phyloP scores from a whole-genome alignment of 2,329 filamentous ascomycete species.

The Gaeumannomyces tritici region DNA sequence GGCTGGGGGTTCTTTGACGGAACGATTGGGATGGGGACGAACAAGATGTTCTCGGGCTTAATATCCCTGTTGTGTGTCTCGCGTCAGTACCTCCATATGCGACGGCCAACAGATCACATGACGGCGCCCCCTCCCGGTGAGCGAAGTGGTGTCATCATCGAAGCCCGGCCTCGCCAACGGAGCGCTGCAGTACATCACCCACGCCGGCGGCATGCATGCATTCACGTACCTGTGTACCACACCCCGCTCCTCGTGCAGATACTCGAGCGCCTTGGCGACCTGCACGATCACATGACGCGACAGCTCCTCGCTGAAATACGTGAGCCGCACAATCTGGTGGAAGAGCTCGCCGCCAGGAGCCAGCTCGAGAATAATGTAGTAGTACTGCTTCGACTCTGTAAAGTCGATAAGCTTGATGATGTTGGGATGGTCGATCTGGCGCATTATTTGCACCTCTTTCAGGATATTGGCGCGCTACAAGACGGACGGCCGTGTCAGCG shows the following conservation, averaged over 20 bases:
- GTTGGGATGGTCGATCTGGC: slow-evolving; percentile 90
- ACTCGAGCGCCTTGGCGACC: slow-evolving; percentile 88
- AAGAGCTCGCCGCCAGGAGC: slow-evolving; percentile 94
- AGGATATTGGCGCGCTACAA: slow-evolving; percentile 86
- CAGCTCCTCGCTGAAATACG: slow-evolving; percentile 95
- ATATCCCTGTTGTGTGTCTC: slow-evolving; percentile 65
- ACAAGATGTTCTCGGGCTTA: slow-evolving; percentile 95
- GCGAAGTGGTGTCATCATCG: too few relatives aligned
- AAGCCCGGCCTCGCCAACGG: not conserved
- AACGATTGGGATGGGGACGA: slow-evolving; percentile 75
- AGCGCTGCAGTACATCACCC: not conserved
- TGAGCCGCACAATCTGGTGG: slow-evolving; percentile 95
- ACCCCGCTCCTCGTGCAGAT: slow-evolving; percentile 87
- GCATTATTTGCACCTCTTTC: slow-evolving; percentile 99
- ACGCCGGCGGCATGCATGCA: not conserved
- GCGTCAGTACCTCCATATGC: not conserved
- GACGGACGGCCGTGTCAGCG: slow-evolving; percentile 12
- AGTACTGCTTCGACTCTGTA: slow-evolving; percentile 87
- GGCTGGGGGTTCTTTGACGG: slow-evolving; percentile 75
- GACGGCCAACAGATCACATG: too few relatives aligned
- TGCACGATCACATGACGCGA: slow-evolving; percentile 91
- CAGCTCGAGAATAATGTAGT: slow-evolving; percentile 93
- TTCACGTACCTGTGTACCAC: slow-evolving; percentile 84
- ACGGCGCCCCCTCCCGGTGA: too few relatives aligned
- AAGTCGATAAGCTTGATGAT: slow-evolving; percentile 92